Base-by-base conservation (phyloP, 2,329 filamentous ascomycete genomes). In the Penicillium sp. region DNA sequence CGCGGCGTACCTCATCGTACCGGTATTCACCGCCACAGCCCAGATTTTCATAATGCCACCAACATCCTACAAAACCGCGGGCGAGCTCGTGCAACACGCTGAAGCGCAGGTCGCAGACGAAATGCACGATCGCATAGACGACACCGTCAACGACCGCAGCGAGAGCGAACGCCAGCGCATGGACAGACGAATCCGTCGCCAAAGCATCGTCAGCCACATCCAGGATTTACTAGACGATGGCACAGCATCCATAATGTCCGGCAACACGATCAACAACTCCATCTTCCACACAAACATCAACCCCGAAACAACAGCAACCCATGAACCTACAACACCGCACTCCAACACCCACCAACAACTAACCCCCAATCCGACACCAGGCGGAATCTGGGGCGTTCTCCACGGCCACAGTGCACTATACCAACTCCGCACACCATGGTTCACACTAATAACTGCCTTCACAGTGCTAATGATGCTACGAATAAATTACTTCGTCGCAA, bases 401-500 rank as follows among this genome's bases (percentile, higher is more conserved):
- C 92, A 96, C 69, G 85, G 86, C 49, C 79, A 81, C 62, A 84
- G 88, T 0, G 89, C 89, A 0, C 67, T 80, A 22, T 76, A 90
- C 66, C 92, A 97, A 74, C 88, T 96, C 62, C 73, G 77, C 8
- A 90, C 88, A 2, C 88, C 88, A 0, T 96, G 91, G 91, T 96
- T 94, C 72, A 78, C 90, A n/a, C 81, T 96, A 42, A 89, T 96
- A 64, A 88, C 89, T 6, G 74, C 90, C n/a, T 94, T 96, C 71
- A 96, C 90, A 24, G 81, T 89, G 31, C 76, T 89, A 42, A 87
- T 89, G 73, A 89, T 89, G 86, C 88, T 87, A 2, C 82, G 88
- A 37, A 96, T 96, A 80, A 96, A 96, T 76, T 96, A 92, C 78
- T 96, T 96, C 69, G 90, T 96, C 49, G 90, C 92, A 5, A 94